A percentile compares a stretch with the other conserved stretches of the same genome.
Evolutionary conservation across 768 basidiomycete genomes (phyloP).

Genomic region (Tulasnella sp.): DNA sequence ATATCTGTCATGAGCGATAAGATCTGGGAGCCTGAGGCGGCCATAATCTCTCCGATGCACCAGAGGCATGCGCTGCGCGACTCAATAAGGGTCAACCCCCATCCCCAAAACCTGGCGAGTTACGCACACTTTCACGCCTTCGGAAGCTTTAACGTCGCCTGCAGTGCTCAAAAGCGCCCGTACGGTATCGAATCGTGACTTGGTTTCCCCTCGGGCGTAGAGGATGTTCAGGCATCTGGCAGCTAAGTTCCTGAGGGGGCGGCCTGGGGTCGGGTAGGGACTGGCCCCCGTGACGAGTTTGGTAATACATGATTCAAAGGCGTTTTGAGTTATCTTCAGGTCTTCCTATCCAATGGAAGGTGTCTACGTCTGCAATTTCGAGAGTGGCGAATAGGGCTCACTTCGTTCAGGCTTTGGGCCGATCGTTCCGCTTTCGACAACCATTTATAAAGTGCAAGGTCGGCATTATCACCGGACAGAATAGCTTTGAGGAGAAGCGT

Average conservation of each 20-base stretch:
- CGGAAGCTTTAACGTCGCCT: constrained; percentile 61
- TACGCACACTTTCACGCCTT: constrained; percentile 35
- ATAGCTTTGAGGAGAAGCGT: constrained; percentile 48
- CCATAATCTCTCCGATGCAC: constrained; percentile 87
- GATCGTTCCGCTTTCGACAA: constrained; percentile 62
- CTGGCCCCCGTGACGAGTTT: constrained; percentile 63
- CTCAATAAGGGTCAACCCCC: constrained; percentile 45
- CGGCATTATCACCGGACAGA: constrained; percentile 68
- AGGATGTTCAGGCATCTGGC: constrained; percentile 70
- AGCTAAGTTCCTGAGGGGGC: constrained; percentile 74
- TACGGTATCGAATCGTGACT: constrained; percentile 81
- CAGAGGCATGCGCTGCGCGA: constrained; percentile 60
- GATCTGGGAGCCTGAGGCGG: constrained; percentile 75
- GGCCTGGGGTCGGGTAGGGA: constrained; percentile 77
- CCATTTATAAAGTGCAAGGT: constrained; percentile 84
- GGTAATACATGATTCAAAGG: constrained; percentile 60
- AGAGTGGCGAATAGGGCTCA: constrained; percentile 41
- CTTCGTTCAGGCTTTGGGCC: constrained; percentile 50
- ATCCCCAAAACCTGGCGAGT: constrained; percentile 63
- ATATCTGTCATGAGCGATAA: constrained; percentile 96
- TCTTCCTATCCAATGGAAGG: constrained; percentile 49
- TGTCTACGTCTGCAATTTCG: background rate
- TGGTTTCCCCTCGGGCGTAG: constrained; percentile 77
- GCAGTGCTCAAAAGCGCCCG: constrained; percentile 72
- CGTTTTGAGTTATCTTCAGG: constrained; percentile 60